phyloP scores from a whole-genome alignment of 2,329 filamentous ascomycete species.

The Claviceps maximensis region DNA sequence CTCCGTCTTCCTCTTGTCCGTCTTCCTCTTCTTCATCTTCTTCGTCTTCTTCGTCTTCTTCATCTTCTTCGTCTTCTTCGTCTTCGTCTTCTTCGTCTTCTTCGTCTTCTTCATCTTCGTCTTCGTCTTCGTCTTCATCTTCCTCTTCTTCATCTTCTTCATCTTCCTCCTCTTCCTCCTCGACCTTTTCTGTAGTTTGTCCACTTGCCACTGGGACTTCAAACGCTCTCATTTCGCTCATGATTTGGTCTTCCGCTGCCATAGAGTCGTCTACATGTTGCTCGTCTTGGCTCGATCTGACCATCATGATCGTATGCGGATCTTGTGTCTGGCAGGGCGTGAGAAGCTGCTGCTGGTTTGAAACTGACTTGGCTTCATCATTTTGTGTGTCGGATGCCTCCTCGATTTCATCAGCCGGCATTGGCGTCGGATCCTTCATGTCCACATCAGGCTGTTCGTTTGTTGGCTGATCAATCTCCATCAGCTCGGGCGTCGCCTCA shows the following conservation, averaged over 20 bases:
- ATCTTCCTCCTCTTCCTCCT: neutral
- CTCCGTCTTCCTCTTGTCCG: too few relatives aligned
- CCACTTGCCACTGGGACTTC: conserved; percentile 4
- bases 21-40: too few relatives aligned
- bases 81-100: too few relatives aligned
- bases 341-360: neutral
- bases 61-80: too few relatives aligned
- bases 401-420: neutral
- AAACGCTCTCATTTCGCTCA: conserved; percentile 9
- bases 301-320: neutral
- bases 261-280: neutral
- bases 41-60: too few relatives aligned
- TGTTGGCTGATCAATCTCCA: neutral
- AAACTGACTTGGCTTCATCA: neutral
- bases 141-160: too few relatives aligned
- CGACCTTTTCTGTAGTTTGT: neutral
- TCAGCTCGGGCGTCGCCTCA: neutral
- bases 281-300: neutral
- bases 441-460: conserved; percentile 2
- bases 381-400: neutral
- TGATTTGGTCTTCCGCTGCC: conserved; percentile 13
- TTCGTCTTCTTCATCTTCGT: too few relatives aligned
- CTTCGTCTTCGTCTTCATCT: too few relatives aligned
- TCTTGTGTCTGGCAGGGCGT: neutral
- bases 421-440: conserved; percentile 4